phyloP scores from a whole-genome alignment of 805 yeast species.

The Pichia paraexigua region DNA sequence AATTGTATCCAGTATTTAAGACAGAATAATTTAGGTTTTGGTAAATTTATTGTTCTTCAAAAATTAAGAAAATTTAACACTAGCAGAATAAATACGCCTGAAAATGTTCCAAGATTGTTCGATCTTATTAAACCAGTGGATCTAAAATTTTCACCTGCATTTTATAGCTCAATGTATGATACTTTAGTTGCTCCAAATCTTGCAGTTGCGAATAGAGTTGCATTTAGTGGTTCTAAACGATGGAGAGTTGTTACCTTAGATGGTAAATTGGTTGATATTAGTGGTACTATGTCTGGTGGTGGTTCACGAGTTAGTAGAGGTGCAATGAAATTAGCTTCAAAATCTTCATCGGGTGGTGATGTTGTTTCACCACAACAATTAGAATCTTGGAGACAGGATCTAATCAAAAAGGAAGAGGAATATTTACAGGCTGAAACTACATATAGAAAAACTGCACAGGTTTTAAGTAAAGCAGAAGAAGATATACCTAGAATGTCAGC shows the following conservation, averaged over 20 bases:
- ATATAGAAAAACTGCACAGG: constrained; percentile 50
- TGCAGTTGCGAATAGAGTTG: constrained; percentile 77
- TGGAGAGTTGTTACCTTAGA: constrained; percentile 88
- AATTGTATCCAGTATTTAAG: constrained; percentile 71
- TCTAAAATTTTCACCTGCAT: constrained; percentile 71
- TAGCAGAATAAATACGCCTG: constrained; percentile 59
- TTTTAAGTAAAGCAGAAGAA: constrained; percentile 51
- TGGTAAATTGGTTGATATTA: constrained; percentile 84
- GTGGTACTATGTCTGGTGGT: constrained; percentile 98
- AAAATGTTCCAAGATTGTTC: constrained; percentile 69
- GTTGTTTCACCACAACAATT: constrained; percentile 46
- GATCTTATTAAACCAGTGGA: constrained; percentile 71
- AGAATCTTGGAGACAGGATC: constrained; percentile 43
- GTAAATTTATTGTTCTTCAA: constrained; percentile 73
- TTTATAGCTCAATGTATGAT: constrained; percentile 77
- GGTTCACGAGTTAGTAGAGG: constrained; percentile 68
- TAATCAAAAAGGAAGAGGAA: constrained; percentile 43
- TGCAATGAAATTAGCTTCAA: constrained; percentile 55
- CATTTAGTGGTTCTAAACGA: constrained; percentile 64
- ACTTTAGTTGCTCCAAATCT: constrained; percentile 80
- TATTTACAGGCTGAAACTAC: constrained; percentile 30
- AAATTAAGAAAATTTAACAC: constrained; percentile 61
- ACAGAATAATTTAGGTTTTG: constrained; percentile 78
- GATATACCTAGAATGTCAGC: constrained; percentile 63
- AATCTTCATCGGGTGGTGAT: constrained; percentile 20